Percentiles rank a stretch among this genome's conserved stretches.
Evolutionary conservation across 2,329 filamentous ascomycete genomes (phyloP).

Genomic region (Gnomoniopsis sp.): DNA sequence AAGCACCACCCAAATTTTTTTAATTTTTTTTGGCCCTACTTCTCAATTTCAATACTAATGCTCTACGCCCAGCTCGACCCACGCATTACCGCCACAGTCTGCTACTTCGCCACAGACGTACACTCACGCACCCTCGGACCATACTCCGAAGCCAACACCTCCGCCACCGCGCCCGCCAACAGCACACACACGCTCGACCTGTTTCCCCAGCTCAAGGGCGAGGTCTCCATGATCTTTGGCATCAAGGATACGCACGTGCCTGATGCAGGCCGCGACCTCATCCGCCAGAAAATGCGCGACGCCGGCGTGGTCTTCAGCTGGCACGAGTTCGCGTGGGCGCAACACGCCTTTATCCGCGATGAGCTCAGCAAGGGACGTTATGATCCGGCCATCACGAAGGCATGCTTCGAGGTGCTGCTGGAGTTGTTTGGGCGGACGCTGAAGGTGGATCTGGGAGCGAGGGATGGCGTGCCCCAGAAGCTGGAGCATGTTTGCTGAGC

Average conservation of each 20-base stretch:
- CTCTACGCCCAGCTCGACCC: conserved; percentile 56
- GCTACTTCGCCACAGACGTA: conserved; percentile 92
- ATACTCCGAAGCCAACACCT: conserved; percentile 44
- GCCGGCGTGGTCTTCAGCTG: conserved; percentile 73
- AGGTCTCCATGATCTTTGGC: conserved; percentile 87
- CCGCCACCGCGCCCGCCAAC: conserved; percentile 32
- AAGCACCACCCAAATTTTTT: no score
- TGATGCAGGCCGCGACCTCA: conserved; percentile 75
- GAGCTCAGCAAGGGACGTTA: conserved; percentile 93
- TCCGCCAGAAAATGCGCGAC: conserved; percentile 76
- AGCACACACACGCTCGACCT: conserved; percentile 21
- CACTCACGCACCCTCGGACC: conserved; percentile 75
- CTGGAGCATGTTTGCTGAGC: conserved; percentile 73
- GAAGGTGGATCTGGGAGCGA: conserved; percentile 72
- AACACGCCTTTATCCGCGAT: conserved; percentile 92
- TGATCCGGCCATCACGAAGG: conserved; percentile 79
- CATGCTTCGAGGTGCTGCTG: conserved; percentile 86
- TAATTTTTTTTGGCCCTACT: no score
- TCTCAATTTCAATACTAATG: conserved; percentile 6
- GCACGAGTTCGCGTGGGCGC: conserved; percentile 89
- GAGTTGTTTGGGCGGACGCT: conserved; percentile 79
- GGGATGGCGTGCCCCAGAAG: conserved; percentile 56
- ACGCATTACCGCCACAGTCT: conserved; percentile 71
- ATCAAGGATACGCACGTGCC: conserved; percentile 90
- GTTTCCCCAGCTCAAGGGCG: conserved; percentile 35